phyloP scores from a whole-genome alignment of 345 rosid genomes.

The Lepidium aucheri region DNA sequence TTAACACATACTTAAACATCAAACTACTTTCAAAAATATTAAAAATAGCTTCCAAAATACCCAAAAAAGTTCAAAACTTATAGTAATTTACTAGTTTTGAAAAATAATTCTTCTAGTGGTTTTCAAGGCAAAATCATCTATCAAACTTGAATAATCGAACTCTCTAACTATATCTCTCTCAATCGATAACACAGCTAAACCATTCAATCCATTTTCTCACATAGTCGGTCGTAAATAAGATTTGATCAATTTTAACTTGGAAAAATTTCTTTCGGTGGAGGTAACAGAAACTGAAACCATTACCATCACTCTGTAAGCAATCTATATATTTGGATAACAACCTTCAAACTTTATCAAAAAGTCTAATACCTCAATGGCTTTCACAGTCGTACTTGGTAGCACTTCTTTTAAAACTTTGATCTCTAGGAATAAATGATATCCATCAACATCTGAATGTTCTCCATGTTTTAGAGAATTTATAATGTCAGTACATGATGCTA shows the following conservation, averaged over 20 bases:
- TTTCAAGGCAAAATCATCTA: neutral
- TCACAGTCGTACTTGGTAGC: neutral
- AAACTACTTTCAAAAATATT: no score
- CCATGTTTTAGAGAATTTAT: neutral
- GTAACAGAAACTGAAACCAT: neutral
- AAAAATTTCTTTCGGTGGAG: neutral
- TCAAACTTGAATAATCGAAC: neutral
- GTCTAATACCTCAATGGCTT: neutral
- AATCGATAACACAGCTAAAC: neutral
- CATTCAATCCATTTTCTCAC: no score
- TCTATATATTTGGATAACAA: neutral
- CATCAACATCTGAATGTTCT: neutral
- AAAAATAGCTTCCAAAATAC: no score
- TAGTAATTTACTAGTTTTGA: neutral
- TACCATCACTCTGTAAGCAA: neutral
- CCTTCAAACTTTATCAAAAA: neutral
- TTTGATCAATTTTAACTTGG: no score
- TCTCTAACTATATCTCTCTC: neutral
- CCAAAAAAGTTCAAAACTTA: no score
- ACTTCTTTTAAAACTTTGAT: neutral
- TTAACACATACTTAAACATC: no score
- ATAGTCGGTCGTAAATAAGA: no score
- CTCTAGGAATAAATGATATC: neutral
- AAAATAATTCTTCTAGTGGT: neutral
- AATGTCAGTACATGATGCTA: neutral